Percentiles rank a stretch among this genome's conserved stretches.
Conservation (phyloP, 805 yeast species). For the Kockiozyma suomiensis region DNA sequence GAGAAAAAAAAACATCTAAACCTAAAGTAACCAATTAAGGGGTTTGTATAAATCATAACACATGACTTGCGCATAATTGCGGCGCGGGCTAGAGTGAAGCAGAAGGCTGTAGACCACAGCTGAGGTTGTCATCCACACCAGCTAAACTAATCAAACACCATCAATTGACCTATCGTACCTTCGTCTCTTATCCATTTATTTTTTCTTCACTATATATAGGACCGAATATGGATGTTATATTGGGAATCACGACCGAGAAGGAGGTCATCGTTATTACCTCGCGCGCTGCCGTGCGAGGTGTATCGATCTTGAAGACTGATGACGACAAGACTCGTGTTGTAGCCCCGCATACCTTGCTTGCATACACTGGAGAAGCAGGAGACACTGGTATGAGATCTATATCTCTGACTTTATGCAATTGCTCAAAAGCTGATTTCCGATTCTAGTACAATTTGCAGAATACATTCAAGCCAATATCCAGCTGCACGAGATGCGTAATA, state of each 20-base stretch:
- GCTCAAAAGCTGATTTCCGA: background rate
- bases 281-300: constrained; percentile 89
- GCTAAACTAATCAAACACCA: background rate
- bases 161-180: background rate
- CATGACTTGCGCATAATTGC: constrained; percentile 7
- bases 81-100: background rate
- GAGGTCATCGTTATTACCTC: constrained; percentile 91
- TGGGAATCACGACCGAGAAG: constrained; percentile 83
- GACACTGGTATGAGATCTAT: constrained; percentile 59
- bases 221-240: constrained; percentile 77
- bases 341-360: constrained; percentile 77
- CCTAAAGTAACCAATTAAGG: constrained; percentile 1
- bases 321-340: constrained; percentile 81
- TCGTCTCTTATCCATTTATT: background rate
- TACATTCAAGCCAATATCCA: constrained; percentile 90
- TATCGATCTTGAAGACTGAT: constrained; percentile 71
- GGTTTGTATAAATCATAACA: background rate
- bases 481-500: constrained; percentile 82
- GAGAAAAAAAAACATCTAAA: constrained; percentile 3
- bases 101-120: constrained; percentile 11
- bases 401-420: background rate
- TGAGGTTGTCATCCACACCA: constrained; percentile 8
- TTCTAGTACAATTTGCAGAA: constrained; percentile 70
- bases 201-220: background rate
- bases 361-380: constrained; percentile 94